These are phyloP conservation scores for Ophiostoma piceae DNA, from an alignment of 2,329 filamentous ascomycete species.

Conservation along the genomic window DNA sequence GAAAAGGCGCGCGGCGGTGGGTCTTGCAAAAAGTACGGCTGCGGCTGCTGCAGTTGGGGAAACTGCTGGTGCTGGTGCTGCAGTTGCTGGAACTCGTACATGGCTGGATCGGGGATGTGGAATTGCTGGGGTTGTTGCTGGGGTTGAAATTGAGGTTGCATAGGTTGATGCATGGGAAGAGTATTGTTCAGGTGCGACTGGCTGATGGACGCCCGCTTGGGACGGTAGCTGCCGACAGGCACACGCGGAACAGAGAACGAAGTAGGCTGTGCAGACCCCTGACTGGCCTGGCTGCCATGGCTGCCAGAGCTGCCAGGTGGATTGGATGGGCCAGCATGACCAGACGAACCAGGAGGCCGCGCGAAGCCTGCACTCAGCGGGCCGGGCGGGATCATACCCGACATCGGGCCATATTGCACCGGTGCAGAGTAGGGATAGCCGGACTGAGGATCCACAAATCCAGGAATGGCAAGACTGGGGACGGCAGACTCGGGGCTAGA, in stretches of 20 bases:
- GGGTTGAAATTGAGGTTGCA: constrained; percentile 6
- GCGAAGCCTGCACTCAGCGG: neutral
- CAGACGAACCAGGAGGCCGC: no score
- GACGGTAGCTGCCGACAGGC: constrained; percentile 36
- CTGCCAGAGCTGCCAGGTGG: neutral
- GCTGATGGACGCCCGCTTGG: constrained; percentile 18
- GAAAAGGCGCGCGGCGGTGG: constrained; percentile 22
- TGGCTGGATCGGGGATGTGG: neutral
- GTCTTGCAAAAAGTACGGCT: constrained; percentile 13
- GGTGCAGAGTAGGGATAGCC: constrained; percentile 40
- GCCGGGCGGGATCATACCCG: neutral
- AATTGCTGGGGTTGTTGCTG: constrained; percentile 22
- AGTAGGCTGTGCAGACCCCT: neutral
- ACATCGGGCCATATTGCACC: constrained; percentile 11
- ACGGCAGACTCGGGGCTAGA: neutral
- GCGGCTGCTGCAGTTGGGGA: constrained; percentile 26
- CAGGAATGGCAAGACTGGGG: neutral
- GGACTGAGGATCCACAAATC: neutral
- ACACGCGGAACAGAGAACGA: constrained; percentile 40
- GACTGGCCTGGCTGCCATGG: neutral
- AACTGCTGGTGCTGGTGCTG: constrained; percentile 28
- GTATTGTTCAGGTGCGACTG: constrained; percentile 18
- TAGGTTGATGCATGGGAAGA: neutral
- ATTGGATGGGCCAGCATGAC: neutral
- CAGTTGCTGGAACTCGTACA: constrained; percentile 26